phyloP scores from a whole-genome alignment of 2,329 filamentous ascomycete genomes.

The Xylaria sp. region DNA sequence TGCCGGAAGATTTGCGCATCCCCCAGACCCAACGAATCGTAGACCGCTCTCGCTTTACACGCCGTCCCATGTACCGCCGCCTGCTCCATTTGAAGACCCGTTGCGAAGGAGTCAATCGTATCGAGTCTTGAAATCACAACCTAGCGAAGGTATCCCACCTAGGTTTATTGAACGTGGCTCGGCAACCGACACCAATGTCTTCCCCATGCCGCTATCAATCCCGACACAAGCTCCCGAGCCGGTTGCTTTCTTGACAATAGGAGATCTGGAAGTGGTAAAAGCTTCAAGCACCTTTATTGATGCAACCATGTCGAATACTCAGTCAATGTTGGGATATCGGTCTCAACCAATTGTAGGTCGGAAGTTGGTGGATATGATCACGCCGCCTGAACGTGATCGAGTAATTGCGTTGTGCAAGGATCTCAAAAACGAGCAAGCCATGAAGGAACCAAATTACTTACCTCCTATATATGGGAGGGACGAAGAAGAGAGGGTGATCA shows the following conservation, averaged over 20 bases:
- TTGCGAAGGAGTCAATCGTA: slow-evolving; percentile 55
- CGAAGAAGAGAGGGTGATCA: slow-evolving; percentile 61
- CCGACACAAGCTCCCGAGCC: slow-evolving; percentile 54
- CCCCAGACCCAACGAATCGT: slow-evolving; percentile 52
- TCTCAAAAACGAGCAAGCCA: slow-evolving; percentile 62
- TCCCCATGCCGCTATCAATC: slow-evolving; percentile 51
- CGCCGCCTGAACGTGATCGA: slow-evolving; percentile 57
- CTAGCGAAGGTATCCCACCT: slow-evolving; percentile 52
- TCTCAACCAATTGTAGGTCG: slow-evolving; percentile 53
- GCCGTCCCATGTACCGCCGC: slow-evolving; percentile 49
- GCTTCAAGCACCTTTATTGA: slow-evolving; percentile 62
- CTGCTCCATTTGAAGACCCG: slow-evolving; percentile 54
- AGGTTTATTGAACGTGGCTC: slow-evolving; percentile 59
- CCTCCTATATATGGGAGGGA: slow-evolving; percentile 65
- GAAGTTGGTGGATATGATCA: slow-evolving; percentile 61
- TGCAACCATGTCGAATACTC: slow-evolving; percentile 45
- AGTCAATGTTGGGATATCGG: slow-evolving; percentile 42
- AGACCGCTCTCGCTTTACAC: slow-evolving; percentile 59
- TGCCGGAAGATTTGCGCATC: slow-evolving; percentile 52
- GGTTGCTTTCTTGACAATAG: slow-evolving; percentile 61
- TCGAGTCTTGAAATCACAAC: slow-evolving; percentile 60
- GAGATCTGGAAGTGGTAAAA: slow-evolving; percentile 62
- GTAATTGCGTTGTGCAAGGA: slow-evolving; percentile 55
- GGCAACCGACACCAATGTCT: slow-evolving; percentile 56
- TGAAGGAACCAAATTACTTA: slow-evolving; percentile 66